A percentile compares a stretch with the other conserved stretches of the same genome.
Conservation (phyloP, 495 filamentous ascomycete genomes). For the Penicillium antarcticum region DNA sequence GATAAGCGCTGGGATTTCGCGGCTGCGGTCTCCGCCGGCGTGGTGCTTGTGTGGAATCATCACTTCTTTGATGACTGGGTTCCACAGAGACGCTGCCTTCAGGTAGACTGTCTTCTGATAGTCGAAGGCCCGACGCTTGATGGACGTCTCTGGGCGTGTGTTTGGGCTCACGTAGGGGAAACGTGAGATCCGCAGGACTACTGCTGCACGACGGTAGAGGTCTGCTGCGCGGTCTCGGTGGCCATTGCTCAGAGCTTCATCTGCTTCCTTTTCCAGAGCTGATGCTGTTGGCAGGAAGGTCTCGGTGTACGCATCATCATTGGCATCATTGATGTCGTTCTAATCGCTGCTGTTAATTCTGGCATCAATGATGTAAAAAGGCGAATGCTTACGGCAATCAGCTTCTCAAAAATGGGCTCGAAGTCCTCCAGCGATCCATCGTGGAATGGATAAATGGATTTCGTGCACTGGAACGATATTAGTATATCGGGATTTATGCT, state of each 20-base stretch:
- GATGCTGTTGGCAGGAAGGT: slow-evolving; percentile 59
- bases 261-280: slow-evolving; percentile 47
- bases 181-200: slow-evolving; percentile 69
- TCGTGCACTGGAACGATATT: slow-evolving; percentile 44
- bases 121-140: slow-evolving; percentile 63
- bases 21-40: slow-evolving; percentile 43
- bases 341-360: slow-evolving; percentile 15
- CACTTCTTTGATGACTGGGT: slow-evolving; percentile 53
- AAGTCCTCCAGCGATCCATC: slow-evolving; percentile 70
- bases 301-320: slow-evolving; percentile 59
- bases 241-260: slow-evolving; percentile 38
- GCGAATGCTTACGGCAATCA: slow-evolving; percentile 51
- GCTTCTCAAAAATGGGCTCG: slow-evolving; percentile 61
- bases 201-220: slow-evolving; percentile 67
- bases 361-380: background rate
- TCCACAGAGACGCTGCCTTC: slow-evolving; percentile 56
- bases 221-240: slow-evolving; percentile 51
- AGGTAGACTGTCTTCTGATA: slow-evolving; percentile 63
- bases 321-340: slow-evolving; percentile 61
- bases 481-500: background rate
- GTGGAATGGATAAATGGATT: slow-evolving; percentile 76
- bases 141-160: slow-evolving; percentile 30
- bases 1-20: slow-evolving; percentile 61
- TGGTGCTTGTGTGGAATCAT: slow-evolving; percentile 56
- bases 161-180: slow-evolving; percentile 63